Conservation (phyloP, 495 filamentous ascomycete species). For the Talaromyces borbonicus region DNA sequence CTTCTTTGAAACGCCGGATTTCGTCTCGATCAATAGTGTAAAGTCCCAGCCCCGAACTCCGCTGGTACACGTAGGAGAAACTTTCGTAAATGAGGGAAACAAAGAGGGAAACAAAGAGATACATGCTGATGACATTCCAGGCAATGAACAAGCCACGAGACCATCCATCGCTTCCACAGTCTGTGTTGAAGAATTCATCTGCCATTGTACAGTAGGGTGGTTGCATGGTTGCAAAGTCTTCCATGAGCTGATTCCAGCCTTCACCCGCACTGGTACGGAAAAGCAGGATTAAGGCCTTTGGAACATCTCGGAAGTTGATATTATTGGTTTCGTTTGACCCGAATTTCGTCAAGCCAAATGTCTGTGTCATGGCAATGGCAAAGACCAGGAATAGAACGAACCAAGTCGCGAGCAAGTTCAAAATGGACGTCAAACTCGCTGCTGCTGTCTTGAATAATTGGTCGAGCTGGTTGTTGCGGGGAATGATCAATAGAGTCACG, state of each 20-base stretch:
- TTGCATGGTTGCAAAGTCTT: conserved; percentile 76
- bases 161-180: conserved; percentile 86
- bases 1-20: conserved; percentile 93
- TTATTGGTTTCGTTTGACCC: conserved; percentile 63
- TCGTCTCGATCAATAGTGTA: conserved; percentile 84
- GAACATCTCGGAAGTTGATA: conserved; percentile 87
- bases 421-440: conserved; percentile 83
- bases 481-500: conserved; percentile 85
- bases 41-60: conserved; percentile 64
- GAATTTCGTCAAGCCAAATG: conserved; percentile 91
- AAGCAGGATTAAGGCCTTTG: conserved; percentile 84
- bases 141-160: conserved; percentile 80
- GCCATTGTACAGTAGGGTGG: conserved; percentile 66
- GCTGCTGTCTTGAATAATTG: conserved; percentile 99
- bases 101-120: conserved; percentile 97
- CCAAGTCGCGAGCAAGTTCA: conserved; percentile 93
- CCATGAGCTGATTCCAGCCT: conserved; percentile 95
- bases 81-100: conserved; percentile 98
- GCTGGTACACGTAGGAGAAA: conserved; percentile 98
- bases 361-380: conserved; percentile 92
- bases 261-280: conserved; percentile 90
- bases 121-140: conserved; percentile 99
- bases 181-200: conserved; percentile 64
- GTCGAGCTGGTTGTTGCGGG: conserved; percentile 92
- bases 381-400: conserved; percentile 92